Evolutionary conservation across 495 filamentous ascomycete species (phyloP).

Genomic region (Tuber microsphaerosporum): DNA sequence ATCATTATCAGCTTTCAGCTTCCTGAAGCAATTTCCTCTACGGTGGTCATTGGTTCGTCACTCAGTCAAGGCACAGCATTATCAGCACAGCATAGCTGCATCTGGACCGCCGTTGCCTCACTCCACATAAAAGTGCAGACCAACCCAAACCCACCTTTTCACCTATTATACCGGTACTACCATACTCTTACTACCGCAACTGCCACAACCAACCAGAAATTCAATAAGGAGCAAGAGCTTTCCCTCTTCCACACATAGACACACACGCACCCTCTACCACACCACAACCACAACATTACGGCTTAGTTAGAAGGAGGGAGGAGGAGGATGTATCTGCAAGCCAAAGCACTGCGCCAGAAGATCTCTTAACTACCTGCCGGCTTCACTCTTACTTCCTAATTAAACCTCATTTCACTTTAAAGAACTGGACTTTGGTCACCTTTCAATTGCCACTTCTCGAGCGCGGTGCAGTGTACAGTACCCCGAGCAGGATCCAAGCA

Average conservation of each 20-base stretch:
- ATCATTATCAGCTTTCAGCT: not conserved
- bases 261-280: not conserved
- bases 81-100: not conserved
- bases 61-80: not conserved
- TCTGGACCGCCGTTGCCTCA: not conserved
- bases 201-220: not conserved
- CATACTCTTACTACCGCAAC: not conserved
- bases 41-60: not conserved
- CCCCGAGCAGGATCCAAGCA: not conserved
- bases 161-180: not conserved
- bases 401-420: conserved; percentile 4
- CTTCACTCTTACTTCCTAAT: not conserved
- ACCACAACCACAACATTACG: not conserved
- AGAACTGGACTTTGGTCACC: not conserved
- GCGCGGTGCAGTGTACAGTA: not conserved
- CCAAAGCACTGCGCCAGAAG: conserved; percentile 37
- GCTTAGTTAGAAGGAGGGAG: not conserved
- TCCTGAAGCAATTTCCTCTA: not conserved
- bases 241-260: not conserved
- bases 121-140: not conserved
- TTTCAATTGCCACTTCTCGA: not conserved
- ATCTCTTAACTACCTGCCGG: conserved; percentile 33
- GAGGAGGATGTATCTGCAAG: conserved; percentile 35
- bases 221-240: not conserved
- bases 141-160: not conserved